phyloP scores from a whole-genome alignment of 2,329 filamentous ascomycete genomes.

The Ambrosiella cleistominuta region DNA sequence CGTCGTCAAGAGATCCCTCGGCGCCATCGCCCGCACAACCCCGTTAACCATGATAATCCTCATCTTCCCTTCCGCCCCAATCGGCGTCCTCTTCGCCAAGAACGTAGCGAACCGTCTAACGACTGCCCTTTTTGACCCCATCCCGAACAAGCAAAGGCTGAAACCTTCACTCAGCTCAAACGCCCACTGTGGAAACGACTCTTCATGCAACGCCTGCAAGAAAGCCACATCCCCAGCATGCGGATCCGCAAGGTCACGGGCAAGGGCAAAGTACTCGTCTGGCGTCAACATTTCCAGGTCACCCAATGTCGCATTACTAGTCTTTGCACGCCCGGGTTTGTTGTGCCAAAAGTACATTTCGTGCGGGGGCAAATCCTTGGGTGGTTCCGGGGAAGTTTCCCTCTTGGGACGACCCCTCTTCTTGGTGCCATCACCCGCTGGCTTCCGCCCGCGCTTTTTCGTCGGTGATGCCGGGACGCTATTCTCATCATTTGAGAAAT shows the following conservation, averaged over 20 bases:
- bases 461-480: slow-evolving; percentile 24
- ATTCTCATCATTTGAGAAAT: slow-evolving; percentile 4
- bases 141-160: slow-evolving; percentile 80
- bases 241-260: slow-evolving; percentile 28
- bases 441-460: slow-evolving; percentile 22
- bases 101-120: slow-evolving; percentile 59
- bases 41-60: slow-evolving; percentile 77
- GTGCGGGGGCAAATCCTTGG: slow-evolving; percentile 65
- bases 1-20: slow-evolving; percentile 53
- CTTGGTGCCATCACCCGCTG: slow-evolving; percentile 14
- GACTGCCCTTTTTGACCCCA: slow-evolving; percentile 69
- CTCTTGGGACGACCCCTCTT: slow-evolving; percentile 23
- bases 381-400: slow-evolving; percentile 59
- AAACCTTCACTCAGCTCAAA: slow-evolving; percentile 82
- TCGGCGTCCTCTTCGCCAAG: slow-evolving; percentile 30
- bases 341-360: slow-evolving; percentile 93
- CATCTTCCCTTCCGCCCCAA: slow-evolving; percentile 20
- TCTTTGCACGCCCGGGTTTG: slow-evolving; percentile 61
- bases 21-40: slow-evolving; percentile 48
- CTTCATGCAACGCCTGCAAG: slow-evolving; percentile 56
- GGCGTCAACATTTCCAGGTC: slow-evolving; percentile 65
- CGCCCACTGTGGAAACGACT: slow-evolving; percentile 77
- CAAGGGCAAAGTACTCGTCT: slow-evolving; percentile 68
- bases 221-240: slow-evolving; percentile 54
- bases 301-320: slow-evolving; percentile 69